Evolutionary conservation across 805 yeast genomes (phyloP).

Genomic region (Priceomyces castillae): DNA sequence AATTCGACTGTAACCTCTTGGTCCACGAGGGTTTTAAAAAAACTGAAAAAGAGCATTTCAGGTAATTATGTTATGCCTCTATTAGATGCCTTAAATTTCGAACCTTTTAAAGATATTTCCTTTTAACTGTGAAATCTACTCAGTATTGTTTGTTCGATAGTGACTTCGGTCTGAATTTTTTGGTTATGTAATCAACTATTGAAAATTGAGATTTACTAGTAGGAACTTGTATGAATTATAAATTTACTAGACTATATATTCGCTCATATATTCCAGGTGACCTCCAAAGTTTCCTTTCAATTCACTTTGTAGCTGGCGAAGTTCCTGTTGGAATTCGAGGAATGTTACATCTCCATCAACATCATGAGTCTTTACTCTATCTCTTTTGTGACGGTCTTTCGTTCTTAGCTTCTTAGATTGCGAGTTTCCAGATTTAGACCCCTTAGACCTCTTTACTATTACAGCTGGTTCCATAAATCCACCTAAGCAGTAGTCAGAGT

Average conservation of each 20-base stretch:
- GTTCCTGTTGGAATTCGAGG: conserved; percentile 10
- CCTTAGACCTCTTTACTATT: conserved; percentile 2
- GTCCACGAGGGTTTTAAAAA: conserved; percentile 93
- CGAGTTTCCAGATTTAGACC: conserved; percentile 5
- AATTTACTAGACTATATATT: conserved; percentile 5
- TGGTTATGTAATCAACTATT: background rate
- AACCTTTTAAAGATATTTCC: background rate
- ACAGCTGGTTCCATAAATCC: conserved; percentile 8
- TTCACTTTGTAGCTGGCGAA: conserved; percentile 10
- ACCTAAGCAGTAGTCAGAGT: conserved; percentile 5
- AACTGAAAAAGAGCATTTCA: conserved; percentile 86
- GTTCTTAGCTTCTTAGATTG: conserved; percentile 6
- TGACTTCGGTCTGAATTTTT: background rate
- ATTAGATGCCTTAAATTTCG: background rate
- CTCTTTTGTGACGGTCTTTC: conserved; percentile 1
- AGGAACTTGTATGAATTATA: background rate
- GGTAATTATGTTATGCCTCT: background rate
- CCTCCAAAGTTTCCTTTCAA: conserved; percentile 6
- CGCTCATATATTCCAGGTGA: conserved; percentile 6
- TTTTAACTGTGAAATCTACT: background rate
- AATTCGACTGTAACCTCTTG: conserved; percentile 74
- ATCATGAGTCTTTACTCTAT: background rate
- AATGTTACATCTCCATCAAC: conserved; percentile 10
- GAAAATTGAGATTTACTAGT: background rate
- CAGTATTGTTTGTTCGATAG: background rate